Evolutionary conservation across 257 asterid genomes (phyloP), one percentile per base, ranked within the genome.

Genomic region (Plantago major): DNA sequence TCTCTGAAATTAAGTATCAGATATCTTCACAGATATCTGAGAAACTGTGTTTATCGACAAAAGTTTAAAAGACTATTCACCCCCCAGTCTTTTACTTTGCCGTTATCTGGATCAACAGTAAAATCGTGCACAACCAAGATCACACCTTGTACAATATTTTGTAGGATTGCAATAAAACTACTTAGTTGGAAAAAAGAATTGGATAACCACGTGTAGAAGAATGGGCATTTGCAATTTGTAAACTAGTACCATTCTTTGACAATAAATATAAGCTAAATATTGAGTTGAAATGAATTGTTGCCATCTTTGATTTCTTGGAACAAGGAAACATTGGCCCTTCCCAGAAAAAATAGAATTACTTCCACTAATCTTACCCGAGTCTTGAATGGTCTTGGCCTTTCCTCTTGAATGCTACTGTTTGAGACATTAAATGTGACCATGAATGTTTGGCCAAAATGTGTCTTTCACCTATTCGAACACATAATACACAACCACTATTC

Each of bases 221-320:
- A 67, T 78, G 83, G 85, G 71, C 58, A 56, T 78, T 78, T 82
- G 77, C 76, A 59, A 82, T 69, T 66, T 67, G 53, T 7, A 52
- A 15, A n/a, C 40, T n/a, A n/a, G n/a, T 64, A 71, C 81, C 82
- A 46, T 44, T 57, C 71, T 49, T 15, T 38, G 70, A 64, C 50
- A 53, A 63, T 63, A 62, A 38, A 19, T 68, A 43, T 9, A 12
- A 33, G 22, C 37, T 30, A 30, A 46, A 43, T 42, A 68, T 44
- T 22, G 66, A 60, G 54, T 15, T 26, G 16, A 17, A 51, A 50
- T 77, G 37, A 44, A 73, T 63, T 65, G 10, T n/a, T 12, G 43
- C 67, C 58, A 45, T 53, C 17, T 50, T 30, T 22, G 19, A 30
- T 43, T 48, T 52, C 75, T 83, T 73, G 85, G 77, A 74, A 76